phyloP scores from a whole-genome alignment of 164 flowering plant genomes.

The Annona squamosa region DNA sequence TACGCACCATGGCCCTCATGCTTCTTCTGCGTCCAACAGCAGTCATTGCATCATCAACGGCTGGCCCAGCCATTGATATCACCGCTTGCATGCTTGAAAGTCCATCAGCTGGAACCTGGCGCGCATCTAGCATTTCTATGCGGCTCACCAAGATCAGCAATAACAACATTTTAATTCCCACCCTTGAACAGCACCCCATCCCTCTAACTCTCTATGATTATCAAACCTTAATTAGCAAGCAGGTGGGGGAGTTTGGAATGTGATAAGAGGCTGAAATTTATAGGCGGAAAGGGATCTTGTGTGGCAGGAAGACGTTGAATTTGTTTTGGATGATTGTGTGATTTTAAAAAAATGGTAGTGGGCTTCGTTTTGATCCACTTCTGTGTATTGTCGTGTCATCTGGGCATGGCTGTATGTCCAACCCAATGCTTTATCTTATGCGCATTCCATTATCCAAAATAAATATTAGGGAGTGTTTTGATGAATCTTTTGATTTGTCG shows the following conservation, averaged over 20 bases:
- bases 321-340: background rate
- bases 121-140: background rate
- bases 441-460: background rate
- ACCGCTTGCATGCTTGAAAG: background rate
- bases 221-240: background rate
- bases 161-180: background rate
- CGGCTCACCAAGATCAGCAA: background rate
- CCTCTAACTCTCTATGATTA: background rate
- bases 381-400: background rate
- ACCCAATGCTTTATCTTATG: background rate
- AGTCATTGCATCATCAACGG: background rate
- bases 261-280: background rate
- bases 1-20: background rate
- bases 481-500: too few species aligned
- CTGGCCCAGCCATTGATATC: background rate
- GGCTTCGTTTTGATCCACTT: background rate
- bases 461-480: too few species aligned
- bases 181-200: background rate
- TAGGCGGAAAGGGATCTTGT: background rate
- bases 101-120: background rate
- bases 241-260: background rate
- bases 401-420: background rate
- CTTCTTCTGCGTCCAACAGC: background rate
- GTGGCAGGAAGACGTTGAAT: background rate
- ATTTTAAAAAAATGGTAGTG: background rate